These are phyloP conservation scores for Tulasnella sp. DNA, from an alignment of 768 basidiomycete genomes.

Conservation along the genomic window DNA sequence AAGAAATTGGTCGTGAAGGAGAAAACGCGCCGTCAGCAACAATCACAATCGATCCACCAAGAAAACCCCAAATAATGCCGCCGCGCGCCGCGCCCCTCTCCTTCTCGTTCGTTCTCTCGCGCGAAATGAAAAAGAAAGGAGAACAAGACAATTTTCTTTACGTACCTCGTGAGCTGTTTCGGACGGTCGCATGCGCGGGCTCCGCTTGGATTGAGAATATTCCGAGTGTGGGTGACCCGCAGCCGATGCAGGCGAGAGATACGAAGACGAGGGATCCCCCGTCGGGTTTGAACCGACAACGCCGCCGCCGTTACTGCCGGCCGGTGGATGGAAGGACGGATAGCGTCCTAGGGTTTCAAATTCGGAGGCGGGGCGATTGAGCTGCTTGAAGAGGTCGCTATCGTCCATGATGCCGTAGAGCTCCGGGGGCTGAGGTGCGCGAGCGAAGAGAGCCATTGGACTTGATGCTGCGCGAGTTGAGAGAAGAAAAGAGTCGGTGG, in stretches of 20 bases:
- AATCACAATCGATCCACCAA: neutral
- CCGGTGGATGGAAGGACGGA: conserved; percentile 7
- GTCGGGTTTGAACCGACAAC: neutral
- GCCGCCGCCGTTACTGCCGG: neutral
- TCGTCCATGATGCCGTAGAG: conserved; percentile 12
- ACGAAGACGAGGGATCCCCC: neutral
- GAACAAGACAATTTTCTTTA: neutral
- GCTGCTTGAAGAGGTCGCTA: conserved; percentile 10
- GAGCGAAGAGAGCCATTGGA: neutral
- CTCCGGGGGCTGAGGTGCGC: neutral
- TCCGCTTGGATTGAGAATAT: neutral
- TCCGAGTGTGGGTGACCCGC: neutral
- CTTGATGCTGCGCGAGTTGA: neutral
- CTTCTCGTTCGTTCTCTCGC: too few relatives aligned
- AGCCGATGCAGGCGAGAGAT: neutral
- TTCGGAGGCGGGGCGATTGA: neutral
- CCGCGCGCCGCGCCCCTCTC: neutral
- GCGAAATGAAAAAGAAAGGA: neutral
- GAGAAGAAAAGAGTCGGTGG: neutral
- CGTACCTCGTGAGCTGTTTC: neutral
- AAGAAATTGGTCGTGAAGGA: neutral
- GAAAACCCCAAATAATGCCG: neutral
- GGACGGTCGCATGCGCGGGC: neutral
- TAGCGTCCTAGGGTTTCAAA: conserved; percentile 10
- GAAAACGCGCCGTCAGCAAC: neutral